Evolutionary conservation across 345 rosid genomes (phyloP).

Genomic region (Eucalyptus cloeziana): DNA sequence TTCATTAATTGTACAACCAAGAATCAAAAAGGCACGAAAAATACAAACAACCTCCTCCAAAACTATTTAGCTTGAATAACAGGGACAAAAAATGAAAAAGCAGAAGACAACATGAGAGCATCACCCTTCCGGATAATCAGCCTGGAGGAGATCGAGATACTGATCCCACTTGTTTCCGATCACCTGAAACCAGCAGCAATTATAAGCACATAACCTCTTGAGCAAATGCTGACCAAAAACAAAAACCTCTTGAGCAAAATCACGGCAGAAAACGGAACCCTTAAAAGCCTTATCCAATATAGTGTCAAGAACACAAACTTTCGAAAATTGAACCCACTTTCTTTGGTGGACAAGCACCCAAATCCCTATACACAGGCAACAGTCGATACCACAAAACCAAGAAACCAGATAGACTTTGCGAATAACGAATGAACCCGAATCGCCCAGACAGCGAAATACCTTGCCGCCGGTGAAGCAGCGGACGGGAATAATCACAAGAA

Average conservation of each 20-base stretch:
- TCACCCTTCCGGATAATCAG: slow-evolving; percentile 66
- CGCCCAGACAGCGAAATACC: no score
- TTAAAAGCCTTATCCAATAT: background rate
- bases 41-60: background rate
- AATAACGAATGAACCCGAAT: no score
- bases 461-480: no score
- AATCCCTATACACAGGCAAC: no score
- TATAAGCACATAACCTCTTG: background rate
- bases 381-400: background rate
- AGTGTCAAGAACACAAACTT: background rate
- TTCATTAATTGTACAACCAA: background rate
- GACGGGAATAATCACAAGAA: no score
- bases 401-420: background rate
- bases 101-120: background rate
- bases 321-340: no score
- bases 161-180: slow-evolving; percentile 77
- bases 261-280: background rate
- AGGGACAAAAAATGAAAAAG: background rate
- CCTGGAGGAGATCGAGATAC: slow-evolving; percentile 70
- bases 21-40: background rate
- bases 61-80: background rate
- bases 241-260: background rate
- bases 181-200: slow-evolving; percentile 18
- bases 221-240: background rate
- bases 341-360: no score